Conservation (phyloP, 225 moss, liverwort and hornwort genomes). For the Polytrichum formosum region DNA sequence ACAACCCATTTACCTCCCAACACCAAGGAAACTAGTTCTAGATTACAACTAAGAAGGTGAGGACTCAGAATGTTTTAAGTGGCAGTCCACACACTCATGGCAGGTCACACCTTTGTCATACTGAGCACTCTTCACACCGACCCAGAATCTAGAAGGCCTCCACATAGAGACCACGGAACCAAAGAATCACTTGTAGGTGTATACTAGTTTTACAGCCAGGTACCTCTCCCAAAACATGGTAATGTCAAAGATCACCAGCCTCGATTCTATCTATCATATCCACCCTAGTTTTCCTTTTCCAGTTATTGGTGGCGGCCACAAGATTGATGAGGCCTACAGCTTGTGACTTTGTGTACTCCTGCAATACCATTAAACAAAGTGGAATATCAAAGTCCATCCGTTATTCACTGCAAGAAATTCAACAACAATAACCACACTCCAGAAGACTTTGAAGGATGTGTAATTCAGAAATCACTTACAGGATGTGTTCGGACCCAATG, state of each 20-base stretch:
- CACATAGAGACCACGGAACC: slow-evolving; percentile 8
- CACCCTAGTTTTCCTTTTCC: slow-evolving; percentile 86
- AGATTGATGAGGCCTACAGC: slow-evolving; percentile 87
- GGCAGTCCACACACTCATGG: background rate
- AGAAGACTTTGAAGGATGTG: background rate
- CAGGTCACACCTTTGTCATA: background rate
- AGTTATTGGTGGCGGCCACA: slow-evolving; percentile 82
- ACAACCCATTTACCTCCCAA: too few relatives aligned
- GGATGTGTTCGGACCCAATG: slow-evolving; percentile 97
- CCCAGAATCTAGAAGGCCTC: background rate
- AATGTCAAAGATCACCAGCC: slow-evolving; percentile 63
- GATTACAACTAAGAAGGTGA: too few relatives aligned
- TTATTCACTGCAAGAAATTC: too few relatives aligned
- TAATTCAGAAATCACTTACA: slow-evolving; percentile 44
- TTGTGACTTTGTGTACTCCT: slow-evolving; percentile 95
- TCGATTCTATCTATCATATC: slow-evolving; percentile 95
- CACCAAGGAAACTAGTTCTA: too few relatives aligned
- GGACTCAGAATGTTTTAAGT: background rate
- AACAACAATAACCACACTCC: background rate
- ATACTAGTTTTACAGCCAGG: slow-evolving; percentile 38
- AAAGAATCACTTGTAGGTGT: slow-evolving; percentile 28
- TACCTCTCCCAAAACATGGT: slow-evolving; percentile 17
- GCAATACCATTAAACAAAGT: slow-evolving; percentile 17
- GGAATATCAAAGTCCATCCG: background rate
- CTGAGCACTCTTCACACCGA: background rate